Conservation (phyloP, 306 rosid species). For the Inga leiocalycina region DNA sequence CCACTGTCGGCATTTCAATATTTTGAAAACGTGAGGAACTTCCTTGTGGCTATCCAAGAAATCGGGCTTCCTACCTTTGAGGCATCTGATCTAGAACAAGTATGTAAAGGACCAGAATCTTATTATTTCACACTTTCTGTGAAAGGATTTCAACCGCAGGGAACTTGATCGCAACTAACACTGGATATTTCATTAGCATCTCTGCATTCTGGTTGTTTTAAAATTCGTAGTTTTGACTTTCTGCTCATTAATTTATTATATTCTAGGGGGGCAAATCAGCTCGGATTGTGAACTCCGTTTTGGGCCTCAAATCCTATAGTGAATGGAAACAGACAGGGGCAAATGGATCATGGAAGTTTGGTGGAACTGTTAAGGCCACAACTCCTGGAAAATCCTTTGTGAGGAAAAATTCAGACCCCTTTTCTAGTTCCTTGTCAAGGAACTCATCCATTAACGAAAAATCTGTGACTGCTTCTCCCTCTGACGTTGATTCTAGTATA, state of each 20-base stretch:
- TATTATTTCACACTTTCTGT: not conserved
- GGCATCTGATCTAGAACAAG: slow-evolving; percentile 98
- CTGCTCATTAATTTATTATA: slow-evolving; percentile 15
- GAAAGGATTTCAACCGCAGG: slow-evolving; percentile 2
- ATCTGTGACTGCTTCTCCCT: slow-evolving; percentile 37
- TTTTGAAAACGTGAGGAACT: slow-evolving; percentile 94
- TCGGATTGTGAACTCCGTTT: slow-evolving; percentile 71
- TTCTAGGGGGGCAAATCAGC: slow-evolving; percentile 88
- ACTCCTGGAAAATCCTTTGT: slow-evolving; percentile 60
- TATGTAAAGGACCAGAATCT: slow-evolving; percentile 44
- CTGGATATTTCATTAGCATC: slow-evolving; percentile 20
- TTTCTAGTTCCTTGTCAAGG: slow-evolving; percentile 75
- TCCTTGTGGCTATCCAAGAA: slow-evolving; percentile 76
- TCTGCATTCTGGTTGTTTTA: not conserved
- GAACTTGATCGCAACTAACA: slow-evolving; percentile 18
- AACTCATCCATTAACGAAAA: slow-evolving; percentile 69
- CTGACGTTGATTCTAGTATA: slow-evolving; percentile 70
- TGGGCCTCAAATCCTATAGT: slow-evolving; percentile 85
- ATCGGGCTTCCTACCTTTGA: slow-evolving; percentile 89
- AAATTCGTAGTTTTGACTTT: slow-evolving; percentile 13
- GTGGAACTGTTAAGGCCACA: slow-evolving; percentile 73
- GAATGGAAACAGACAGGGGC: slow-evolving; percentile 90
- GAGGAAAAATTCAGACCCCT: slow-evolving; percentile 87
- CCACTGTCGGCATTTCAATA: slow-evolving; percentile 90
- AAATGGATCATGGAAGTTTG: slow-evolving; percentile 85